Percentiles rank a stretch among this genome's conserved stretches.
These are phyloP conservation scores for Ceratopteris richardii DNA, from an alignment of 75 land plant species.

Conservation along the genomic window DNA sequence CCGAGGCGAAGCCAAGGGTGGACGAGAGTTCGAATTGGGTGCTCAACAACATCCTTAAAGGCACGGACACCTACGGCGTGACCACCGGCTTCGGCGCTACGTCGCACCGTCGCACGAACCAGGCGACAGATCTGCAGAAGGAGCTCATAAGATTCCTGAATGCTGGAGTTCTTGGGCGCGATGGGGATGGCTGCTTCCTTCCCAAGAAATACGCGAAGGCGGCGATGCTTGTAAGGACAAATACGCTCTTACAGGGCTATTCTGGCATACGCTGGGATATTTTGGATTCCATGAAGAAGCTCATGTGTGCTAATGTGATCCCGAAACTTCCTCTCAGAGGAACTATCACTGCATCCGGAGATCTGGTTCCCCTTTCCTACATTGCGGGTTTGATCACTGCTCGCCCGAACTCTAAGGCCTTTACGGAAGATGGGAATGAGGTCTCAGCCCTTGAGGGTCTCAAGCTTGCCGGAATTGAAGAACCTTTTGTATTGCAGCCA, in stretches of 20 bases:
- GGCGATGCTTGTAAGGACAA: constrained; percentile 62
- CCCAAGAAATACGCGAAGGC: constrained; percentile 48
- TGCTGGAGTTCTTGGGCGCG: constrained; percentile 47
- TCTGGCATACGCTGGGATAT: constrained; percentile 73
- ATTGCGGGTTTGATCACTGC: constrained; percentile 63
- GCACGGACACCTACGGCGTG: no score
- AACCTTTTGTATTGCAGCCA: constrained; percentile 26
- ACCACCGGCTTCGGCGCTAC: constrained; percentile 68
- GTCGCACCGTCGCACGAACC: constrained; percentile 47
- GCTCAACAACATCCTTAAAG: constrained; percentile 32
- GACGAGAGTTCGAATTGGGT: constrained; percentile 44
- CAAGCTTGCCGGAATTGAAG: constrained; percentile 25
- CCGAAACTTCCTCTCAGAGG: constrained; percentile 66
- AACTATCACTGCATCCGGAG: no score
- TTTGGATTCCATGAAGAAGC: constrained; percentile 41
- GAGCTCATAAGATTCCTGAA: constrained; percentile 68
- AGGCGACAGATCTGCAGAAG: constrained; percentile 41
- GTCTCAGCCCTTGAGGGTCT: constrained; percentile 35
- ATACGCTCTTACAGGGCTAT: constrained; percentile 66
- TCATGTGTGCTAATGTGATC: constrained; percentile 43
- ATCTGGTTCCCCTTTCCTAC: constrained; percentile 62
- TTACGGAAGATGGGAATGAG: constrained; percentile 26
- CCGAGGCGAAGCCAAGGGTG: constrained; percentile 32
- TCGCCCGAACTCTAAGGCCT: constrained; percentile 42
- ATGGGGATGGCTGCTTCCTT: constrained; percentile 14